Evolutionary conservation across 352 stramenopile genomes (phyloP).

Genomic region (Poterioochromonas sp.): DNA sequence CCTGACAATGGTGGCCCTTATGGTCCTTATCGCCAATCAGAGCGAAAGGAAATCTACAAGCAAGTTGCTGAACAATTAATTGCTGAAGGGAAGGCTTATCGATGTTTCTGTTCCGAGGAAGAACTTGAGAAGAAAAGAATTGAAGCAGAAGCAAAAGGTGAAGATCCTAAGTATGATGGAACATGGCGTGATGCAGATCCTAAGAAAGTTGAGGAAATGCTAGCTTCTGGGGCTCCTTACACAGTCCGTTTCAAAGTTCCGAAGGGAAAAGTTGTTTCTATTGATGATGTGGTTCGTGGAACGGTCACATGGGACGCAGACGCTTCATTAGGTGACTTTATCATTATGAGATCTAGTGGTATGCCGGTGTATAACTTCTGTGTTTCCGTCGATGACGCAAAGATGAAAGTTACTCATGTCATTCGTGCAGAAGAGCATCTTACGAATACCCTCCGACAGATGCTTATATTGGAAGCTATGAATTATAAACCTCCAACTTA

Average conservation of each 20-base stretch:
- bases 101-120: slow-evolving; percentile 90
- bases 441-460: slow-evolving; percentile 66
- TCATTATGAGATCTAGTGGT: slow-evolving; percentile 59
- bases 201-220: slow-evolving; percentile 69
- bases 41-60: slow-evolving; percentile 84
- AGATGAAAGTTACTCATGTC: slow-evolving; percentile 93
- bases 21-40: slow-evolving; percentile 91
- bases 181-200: slow-evolving; percentile 82
- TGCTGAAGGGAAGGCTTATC: slow-evolving; percentile 81
- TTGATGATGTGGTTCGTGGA: slow-evolving; percentile 89
- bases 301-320: slow-evolving; percentile 75
- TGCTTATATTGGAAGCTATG: slow-evolving; percentile 63
- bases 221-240: slow-evolving; percentile 71
- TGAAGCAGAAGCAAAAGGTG: slow-evolving; percentile 54
- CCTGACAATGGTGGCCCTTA: slow-evolving; percentile 73
- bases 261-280: slow-evolving; percentile 70
- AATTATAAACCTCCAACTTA: slow-evolving; percentile 51
- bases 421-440: slow-evolving; percentile 86
- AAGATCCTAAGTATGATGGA: slow-evolving; percentile 91
- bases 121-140: slow-evolving; percentile 80
- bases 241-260: slow-evolving; percentile 84
- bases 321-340: slow-evolving; percentile 67
- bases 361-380: slow-evolving; percentile 78
- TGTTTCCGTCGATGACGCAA: slow-evolving; percentile 88
- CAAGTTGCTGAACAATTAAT: slow-evolving; percentile 74